Percentiles rank a stretch among this genome's conserved stretches.
Conservation (phyloP, 2,329 filamentous ascomycete genomes). For the Juglanconis sp. region DNA sequence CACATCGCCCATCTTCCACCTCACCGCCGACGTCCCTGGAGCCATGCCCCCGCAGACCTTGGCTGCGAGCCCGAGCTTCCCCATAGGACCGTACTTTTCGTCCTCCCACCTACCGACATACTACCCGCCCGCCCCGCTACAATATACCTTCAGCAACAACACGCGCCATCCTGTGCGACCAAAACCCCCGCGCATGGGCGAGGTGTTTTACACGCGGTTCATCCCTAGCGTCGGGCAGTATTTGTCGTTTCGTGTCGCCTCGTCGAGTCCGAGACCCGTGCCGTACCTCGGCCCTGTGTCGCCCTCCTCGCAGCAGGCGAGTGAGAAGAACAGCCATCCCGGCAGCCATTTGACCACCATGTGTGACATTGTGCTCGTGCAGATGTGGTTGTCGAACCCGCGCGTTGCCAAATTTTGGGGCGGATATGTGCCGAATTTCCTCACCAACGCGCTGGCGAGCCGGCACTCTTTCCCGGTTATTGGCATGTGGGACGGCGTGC, state of each 20-base stretch:
- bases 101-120: slow-evolving; percentile 85
- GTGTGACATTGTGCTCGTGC: slow-evolving; percentile 60
- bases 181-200: slow-evolving; percentile 85
- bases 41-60: slow-evolving; percentile 35
- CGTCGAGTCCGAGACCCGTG: slow-evolving; percentile 60
- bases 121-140: slow-evolving; percentile 78
- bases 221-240: slow-evolving; percentile 80
- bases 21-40: slow-evolving; percentile 38
- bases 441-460: slow-evolving; percentile 61
- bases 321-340: slow-evolving; percentile 20
- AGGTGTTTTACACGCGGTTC: slow-evolving; percentile 86
- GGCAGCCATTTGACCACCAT: slow-evolving; percentile 40
- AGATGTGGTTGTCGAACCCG: slow-evolving; percentile 84
- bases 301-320: slow-evolving; percentile 28
- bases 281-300: slow-evolving; percentile 60
- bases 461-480: slow-evolving; percentile 86
- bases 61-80: slow-evolving; percentile 34
- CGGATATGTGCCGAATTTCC: slow-evolving; percentile 60
- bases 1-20: slow-evolving; percentile 18
- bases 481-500: slow-evolving; percentile 89
- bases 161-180: slow-evolving; percentile 82
- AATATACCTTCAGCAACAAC: slow-evolving; percentile 75
- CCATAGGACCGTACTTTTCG: slow-evolving; percentile 72
- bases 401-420: slow-evolving; percentile 88
- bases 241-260: slow-evolving; percentile 83